These are phyloP conservation scores for Oryza glaberrima DNA, from an alignment of 176 grass and related monocot species.

Conservation along the genomic window DNA sequence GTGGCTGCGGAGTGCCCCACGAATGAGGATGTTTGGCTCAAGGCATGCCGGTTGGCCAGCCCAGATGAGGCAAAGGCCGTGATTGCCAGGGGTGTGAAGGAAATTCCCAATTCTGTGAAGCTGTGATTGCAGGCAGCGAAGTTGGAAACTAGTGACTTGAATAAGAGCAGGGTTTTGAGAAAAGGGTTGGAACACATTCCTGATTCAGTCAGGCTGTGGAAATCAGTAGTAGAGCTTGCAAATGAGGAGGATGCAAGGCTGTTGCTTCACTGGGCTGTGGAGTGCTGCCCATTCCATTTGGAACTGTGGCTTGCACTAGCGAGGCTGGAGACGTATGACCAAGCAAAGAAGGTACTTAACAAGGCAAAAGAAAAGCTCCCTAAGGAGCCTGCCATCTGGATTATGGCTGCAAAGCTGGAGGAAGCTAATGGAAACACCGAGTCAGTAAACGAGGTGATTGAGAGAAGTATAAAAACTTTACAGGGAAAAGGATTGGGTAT, in stretches of 20 bases:
- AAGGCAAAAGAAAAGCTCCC: conserved; percentile 78
- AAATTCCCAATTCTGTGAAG: conserved; percentile 87
- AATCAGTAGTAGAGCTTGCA: conserved; percentile 79
- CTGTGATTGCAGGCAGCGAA: conserved; percentile 86
- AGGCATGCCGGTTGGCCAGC: conserved; percentile 84
- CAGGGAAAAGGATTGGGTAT: conserved; percentile 81
- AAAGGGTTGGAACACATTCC: conserved; percentile 90
- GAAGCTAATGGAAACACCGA: conserved; percentile 80
- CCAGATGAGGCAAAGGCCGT: conserved; percentile 89
- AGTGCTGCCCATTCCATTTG: conserved; percentile 84
- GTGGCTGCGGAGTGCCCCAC: conserved; percentile 89
- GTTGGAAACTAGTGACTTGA: conserved; percentile 65
- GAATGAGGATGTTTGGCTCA: conserved; percentile 92
- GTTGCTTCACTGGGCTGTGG: conserved; percentile 89
- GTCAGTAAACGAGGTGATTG: conserved; percentile 80
- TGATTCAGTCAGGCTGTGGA: conserved; percentile 89
- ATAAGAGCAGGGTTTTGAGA: conserved; percentile 74
- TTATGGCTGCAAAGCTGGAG: conserved; percentile 91
- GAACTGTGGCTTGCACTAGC: conserved; percentile 93
- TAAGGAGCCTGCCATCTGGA: conserved; percentile 95
- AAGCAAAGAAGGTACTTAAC: conserved; percentile 89
- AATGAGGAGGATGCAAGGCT: conserved; percentile 86
- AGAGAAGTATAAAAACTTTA: conserved; percentile 82
- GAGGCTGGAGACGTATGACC: conserved; percentile 91
- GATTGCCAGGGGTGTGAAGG: conserved; percentile 82